Base-by-base conservation (phyloP, 768 basidiomycete species). In the Tricholoma terreum region DNA sequence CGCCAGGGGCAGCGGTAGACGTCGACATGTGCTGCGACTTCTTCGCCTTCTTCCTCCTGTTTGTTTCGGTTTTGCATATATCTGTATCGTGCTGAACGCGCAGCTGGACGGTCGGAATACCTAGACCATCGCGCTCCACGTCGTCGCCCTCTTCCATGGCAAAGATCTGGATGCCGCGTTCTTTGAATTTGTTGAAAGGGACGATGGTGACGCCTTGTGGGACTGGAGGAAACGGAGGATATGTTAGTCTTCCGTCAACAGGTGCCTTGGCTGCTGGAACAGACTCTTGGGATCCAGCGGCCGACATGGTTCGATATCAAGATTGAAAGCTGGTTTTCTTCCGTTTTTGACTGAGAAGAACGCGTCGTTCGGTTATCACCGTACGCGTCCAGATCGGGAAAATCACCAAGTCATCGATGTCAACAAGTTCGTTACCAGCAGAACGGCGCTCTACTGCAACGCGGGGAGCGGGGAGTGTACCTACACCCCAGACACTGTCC, bases 51-150 rank as follows among this genome's bases (percentile, higher is more conserved):
- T 75, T 77, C 65, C 74, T 83, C 68, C 82, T 76, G 55, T 77
- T 79, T 27, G 79, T 75, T 58, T 80, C 79, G 48, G 81, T 83
- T 70, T 84, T 86, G 57, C 82, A 81, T 54, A 70, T 67, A 55
- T 87, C 85, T 4, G 76, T 78, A 1, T 66, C 59, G 62, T 92
- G 90, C 51, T 77, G 80, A 33, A 73, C 71, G 27, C 69, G 68
- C 55, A 89, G 71, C 35, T 73, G 65, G 21, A 91, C 72, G 11
- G 91, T 92, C 0, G 85, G 84, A 52, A 90, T 81, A 9, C 86
- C 89, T 1, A 81, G 66, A 0, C 79, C 82, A 65, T 93, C 90
- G 50, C 82, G 71, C 69, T 92, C 89, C 31, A 72, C 67, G n/a
- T 79, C 82, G 9, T 78, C 75, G n/a, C 67, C 61, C 35, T 77